These are phyloP conservation scores for Centella asiatica DNA, from an alignment of 129 eudicot species.

Conservation along the genomic window DNA sequence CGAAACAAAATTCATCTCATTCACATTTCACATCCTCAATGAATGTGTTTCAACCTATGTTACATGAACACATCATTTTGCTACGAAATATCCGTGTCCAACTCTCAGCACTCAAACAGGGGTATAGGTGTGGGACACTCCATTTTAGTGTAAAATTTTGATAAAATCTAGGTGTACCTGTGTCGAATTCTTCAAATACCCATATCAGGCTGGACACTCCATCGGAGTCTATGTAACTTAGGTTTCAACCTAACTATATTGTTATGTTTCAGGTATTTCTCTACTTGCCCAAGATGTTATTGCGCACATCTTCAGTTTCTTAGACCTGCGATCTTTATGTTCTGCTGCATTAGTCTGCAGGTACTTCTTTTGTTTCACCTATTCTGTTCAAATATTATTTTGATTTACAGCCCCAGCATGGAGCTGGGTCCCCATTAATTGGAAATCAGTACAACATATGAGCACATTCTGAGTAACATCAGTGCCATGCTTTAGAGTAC, in stretches of 20 bases:
- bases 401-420: background rate
- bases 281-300: conserved; percentile 72
- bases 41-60: too few relatives aligned
- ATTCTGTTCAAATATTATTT: background rate
- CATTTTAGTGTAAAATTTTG: too few relatives aligned
- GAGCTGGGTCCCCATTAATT: background rate
- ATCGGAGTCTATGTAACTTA: too few relatives aligned
- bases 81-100: too few relatives aligned
- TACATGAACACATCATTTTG: too few relatives aligned
- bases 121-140: too few relatives aligned
- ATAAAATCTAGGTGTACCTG: too few relatives aligned
- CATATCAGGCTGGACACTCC: too few relatives aligned
- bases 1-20: background rate
- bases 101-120: too few relatives aligned
- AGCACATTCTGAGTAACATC: background rate
- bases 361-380: conserved; percentile 27
- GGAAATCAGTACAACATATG: background rate
- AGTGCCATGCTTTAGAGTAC: background rate
- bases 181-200: too few relatives aligned
- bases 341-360: conserved; percentile 70
- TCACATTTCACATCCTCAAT: background rate
- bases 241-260: background rate
- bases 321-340: conserved; percentile 64
- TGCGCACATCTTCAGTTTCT: conserved; percentile 63
- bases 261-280: conserved; percentile 26